phyloP scores from a whole-genome alignment of 2,329 filamentous ascomycete genomes.

The Hymenoscyphus infarciens region DNA sequence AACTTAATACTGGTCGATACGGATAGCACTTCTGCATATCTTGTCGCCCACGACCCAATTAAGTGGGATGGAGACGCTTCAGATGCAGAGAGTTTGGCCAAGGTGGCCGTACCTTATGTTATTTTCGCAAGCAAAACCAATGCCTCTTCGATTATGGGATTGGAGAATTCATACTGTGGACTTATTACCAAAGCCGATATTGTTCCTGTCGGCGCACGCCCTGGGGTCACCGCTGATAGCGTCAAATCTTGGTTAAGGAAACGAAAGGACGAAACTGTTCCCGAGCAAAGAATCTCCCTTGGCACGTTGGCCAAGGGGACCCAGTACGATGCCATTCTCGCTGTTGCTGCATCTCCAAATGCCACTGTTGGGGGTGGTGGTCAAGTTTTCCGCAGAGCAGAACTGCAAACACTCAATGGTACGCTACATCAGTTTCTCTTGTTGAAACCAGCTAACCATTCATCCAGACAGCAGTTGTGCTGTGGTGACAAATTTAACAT shows the following conservation, averaged over 20 bases:
- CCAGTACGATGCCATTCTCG: constrained; percentile 70
- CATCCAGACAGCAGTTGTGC: constrained; percentile 71
- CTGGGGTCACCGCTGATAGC: constrained; percentile 43
- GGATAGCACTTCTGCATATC: constrained; percentile 72
- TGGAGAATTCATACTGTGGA: constrained; percentile 81
- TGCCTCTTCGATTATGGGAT: constrained; percentile 58
- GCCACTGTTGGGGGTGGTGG: constrained; percentile 68
- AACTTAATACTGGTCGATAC: constrained; percentile 77
- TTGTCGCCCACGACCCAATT: constrained; percentile 75
- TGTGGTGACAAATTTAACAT: constrained; percentile 79
- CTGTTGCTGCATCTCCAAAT: constrained; percentile 53
- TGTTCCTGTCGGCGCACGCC: constrained; percentile 46
- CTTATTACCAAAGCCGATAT: constrained; percentile 64
- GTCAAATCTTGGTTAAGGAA: constrained; percentile 64
- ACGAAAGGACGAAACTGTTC: constrained; percentile 60
- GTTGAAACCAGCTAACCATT: constrained; percentile 16
- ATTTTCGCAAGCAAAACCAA: constrained; percentile 71
- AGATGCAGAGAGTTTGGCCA: constrained; percentile 52
- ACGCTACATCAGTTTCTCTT: constrained; percentile 32
- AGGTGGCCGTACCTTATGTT: constrained; percentile 62
- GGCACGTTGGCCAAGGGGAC: constrained; percentile 69
- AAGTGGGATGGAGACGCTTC: constrained; percentile 42
- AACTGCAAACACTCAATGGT: constrained; percentile 79
- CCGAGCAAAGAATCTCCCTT: constrained; percentile 87
- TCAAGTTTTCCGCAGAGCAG: constrained; percentile 65